Base-by-base conservation (phyloP, 1,284 basidiomycete genomes). In the Lignosus rhinocerotis region DNA sequence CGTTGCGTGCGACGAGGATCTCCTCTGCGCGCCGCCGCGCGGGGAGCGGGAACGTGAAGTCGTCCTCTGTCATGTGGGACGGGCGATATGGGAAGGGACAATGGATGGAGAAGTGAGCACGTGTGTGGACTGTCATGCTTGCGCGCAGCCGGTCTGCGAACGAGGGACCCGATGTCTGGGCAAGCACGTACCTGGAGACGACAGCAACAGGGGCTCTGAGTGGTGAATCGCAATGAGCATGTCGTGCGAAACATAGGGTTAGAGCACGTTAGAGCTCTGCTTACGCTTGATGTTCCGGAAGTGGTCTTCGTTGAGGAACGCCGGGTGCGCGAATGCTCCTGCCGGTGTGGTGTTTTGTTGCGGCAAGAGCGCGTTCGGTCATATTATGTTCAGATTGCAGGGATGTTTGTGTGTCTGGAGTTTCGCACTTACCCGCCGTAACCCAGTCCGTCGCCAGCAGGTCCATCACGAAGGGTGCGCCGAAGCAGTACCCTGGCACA, bases 311-410 rank as follows among this genome's bases (percentile, higher is more conserved):
- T 78, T 78, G 31, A 88, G 65, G 53, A 75, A 76, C 4, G 80
- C 78, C 9, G 86, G 83, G 69, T 87, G 81, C 16, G 80, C 82
- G 59, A 86, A 76, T 1, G 83, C 83, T 36, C 75, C 84, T 82
- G 61, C 51, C 36, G 25, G 25, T 25, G 25, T 25, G 25, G 25
- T 25, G 25, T 2, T 25, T 25, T 25, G 25, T 25, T 25, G 25
- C 25, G 25, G 25, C 4, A 25, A 25, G 25, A 25, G 25, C 2
- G 25, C 25, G 25, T 25, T 25, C 25, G 25, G 25, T 4, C 25
- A 25, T 25, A 25, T 25, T 25, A 2, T 14, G 36, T 39, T 39
- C 36, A n/a, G 11, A 39, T 8, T 52, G 11, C 14, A 54, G 16
- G 21, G 32, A n/a, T 19, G 7, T 16, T 30, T 12, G 5, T 11